A percentile compares a stretch with the other conserved stretches of the same genome.
Evolutionary conservation across 768 basidiomycete species (phyloP).

Genomic region (Ramaria sp.): DNA sequence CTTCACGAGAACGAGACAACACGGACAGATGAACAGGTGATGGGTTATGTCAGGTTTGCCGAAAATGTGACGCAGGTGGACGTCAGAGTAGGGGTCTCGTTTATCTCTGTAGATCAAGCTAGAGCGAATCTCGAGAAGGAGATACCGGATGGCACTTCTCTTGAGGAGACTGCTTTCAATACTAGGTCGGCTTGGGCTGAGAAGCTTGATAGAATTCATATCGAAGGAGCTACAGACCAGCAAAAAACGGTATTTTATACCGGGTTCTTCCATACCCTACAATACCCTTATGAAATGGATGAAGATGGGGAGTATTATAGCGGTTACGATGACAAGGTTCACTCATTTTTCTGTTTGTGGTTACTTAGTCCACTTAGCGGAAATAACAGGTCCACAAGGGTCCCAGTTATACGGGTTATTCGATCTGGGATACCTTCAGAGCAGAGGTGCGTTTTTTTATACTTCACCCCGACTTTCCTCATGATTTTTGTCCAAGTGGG

Average conservation of each 20-base stretch:
- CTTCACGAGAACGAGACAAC: conserved; percentile 18
- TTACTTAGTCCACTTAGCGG: neutral
- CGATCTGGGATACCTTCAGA: conserved; percentile 51
- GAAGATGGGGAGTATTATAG: conserved; percentile 66
- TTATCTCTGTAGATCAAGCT: conserved; percentile 63
- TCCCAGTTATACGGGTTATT: conserved; percentile 71
- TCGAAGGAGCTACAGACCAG: conserved; percentile 37
- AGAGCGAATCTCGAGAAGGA: conserved; percentile 38
- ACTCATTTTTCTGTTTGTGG: neutral
- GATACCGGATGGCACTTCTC: conserved; percentile 31
- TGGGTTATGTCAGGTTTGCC: conserved; percentile 25
- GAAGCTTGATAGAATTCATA: conserved; percentile 38
- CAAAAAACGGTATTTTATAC: conserved; percentile 45
- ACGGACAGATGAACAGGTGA: conserved; percentile 36
- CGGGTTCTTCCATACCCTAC: conserved; percentile 47
- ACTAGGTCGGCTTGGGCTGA: conserved; percentile 47
- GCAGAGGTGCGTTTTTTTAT: neutral
- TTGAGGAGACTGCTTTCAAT: conserved; percentile 39
- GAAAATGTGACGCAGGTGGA: conserved; percentile 27
- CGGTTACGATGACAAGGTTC: conserved; percentile 54
- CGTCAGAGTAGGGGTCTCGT: conserved; percentile 59
- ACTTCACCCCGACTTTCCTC: neutral
- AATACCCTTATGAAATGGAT: conserved; percentile 71
- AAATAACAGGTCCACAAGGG: conserved; percentile 32
- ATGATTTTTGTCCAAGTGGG: conserved; percentile 32